Conservation (phyloP, 192 early-diverging fungal species). For the Dissophora globulifera region DNA sequence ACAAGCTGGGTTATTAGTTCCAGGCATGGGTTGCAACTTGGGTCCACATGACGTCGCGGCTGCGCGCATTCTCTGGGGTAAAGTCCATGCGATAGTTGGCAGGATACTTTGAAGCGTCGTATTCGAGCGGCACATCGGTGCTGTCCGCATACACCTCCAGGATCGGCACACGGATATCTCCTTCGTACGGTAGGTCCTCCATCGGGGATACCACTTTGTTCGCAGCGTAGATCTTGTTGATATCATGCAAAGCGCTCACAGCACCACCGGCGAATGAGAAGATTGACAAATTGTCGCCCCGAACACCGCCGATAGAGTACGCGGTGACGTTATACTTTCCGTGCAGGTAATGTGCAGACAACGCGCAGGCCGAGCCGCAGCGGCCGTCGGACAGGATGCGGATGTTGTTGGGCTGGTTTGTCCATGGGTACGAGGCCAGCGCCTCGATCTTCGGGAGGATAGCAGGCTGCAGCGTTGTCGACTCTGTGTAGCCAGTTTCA, state of each 20-base stretch:
- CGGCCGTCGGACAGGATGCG: slow-evolving; percentile 21
- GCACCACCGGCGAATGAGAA: slow-evolving; percentile 31
- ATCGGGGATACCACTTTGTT: background rate
- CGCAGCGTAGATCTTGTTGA: background rate
- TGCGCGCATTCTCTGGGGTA: background rate
- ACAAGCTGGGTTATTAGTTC: background rate
- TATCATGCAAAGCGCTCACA: background rate
- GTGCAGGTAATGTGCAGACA: background rate
- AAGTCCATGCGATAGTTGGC: slow-evolving; percentile 5
- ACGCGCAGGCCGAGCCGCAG: slow-evolving; percentile 23
- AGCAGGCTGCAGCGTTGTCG: background rate
- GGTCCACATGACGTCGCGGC: slow-evolving; percentile 6
- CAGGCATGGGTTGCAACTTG: slow-evolving; percentile 17
- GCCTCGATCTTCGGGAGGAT: background rate
- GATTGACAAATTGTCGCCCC: background rate
- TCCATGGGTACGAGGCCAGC: slow-evolving; percentile 8
- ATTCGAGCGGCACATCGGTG: slow-evolving; percentile 7
- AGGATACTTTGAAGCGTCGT: background rate
- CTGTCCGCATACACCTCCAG: slow-evolving; percentile 10
- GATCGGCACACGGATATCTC: background rate
- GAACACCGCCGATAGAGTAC: slow-evolving; percentile 12
- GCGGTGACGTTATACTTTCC: slow-evolving; percentile 8
- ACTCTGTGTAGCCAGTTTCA: background rate
- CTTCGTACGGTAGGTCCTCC: background rate
- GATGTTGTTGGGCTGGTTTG: slow-evolving; percentile 21